A percentile compares a stretch with the other conserved stretches of the same genome.
These are phyloP conservation scores for Aureobasidium vineae DNA, from an alignment of 2,329 filamentous ascomycete genomes.

Conservation along the genomic window DNA sequence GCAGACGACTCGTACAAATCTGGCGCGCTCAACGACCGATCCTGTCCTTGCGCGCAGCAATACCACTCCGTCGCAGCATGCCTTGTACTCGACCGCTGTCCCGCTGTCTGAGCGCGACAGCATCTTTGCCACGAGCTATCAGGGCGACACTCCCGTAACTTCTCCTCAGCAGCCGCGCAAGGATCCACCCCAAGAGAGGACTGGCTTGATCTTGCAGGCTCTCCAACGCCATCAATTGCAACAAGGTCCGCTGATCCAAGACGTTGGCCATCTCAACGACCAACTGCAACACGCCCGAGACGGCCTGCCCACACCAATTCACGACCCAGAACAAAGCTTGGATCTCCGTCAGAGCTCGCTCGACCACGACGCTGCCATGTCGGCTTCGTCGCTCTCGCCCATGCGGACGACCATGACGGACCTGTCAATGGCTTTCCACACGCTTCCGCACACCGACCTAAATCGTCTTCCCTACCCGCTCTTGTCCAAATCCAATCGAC, in stretches of 20 bases:
- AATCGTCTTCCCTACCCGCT: conserved; percentile 11
- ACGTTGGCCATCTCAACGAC: neutral
- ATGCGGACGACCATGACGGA: conserved; percentile 25
- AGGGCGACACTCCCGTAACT: conserved; percentile 25
- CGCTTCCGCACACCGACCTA: conserved; percentile 19
- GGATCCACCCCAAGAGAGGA: neutral
- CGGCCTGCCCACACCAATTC: neutral
- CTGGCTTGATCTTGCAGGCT: conserved; percentile 19
- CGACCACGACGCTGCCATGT: conserved; percentile 6
- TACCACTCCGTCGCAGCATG: conserved; percentile 32
- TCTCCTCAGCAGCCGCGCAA: conserved; percentile 16
- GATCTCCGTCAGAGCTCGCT: neutral
- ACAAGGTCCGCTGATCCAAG: neutral
- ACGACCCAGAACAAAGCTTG: neutral
- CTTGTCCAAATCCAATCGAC: conserved; percentile 3
- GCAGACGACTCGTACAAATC: conserved; percentile 26
- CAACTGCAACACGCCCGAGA: neutral
- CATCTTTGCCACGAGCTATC: conserved; percentile 62
- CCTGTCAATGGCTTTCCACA: conserved; percentile 21
- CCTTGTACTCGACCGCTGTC: conserved; percentile 41
- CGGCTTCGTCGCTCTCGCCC: conserved; percentile 17
- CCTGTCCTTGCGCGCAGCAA: conserved; percentile 16
- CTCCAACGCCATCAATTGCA: conserved; percentile 6
- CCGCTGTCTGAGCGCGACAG: conserved; percentile 62
- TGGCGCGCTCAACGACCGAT: conserved; percentile 25